These are phyloP conservation scores for Solanum clarkiae DNA, from an alignment of 257 asterid species.

Conservation along the genomic window DNA sequence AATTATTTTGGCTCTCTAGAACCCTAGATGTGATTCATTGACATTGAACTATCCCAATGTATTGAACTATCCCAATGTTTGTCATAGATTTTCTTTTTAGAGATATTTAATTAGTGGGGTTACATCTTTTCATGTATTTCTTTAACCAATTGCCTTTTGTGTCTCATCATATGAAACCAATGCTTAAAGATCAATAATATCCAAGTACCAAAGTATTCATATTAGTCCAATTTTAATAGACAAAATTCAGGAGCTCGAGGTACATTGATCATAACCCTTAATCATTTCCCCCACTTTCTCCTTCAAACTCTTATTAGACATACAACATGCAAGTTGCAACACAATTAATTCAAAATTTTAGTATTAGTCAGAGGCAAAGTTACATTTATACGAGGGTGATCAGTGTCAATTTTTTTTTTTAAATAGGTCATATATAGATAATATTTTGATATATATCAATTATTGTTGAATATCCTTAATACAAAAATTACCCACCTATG, in stretches of 20 bases:
- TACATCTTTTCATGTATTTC: neutral
- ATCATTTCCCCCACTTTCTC: constrained; percentile 41
- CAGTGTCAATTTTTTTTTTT: too few species aligned
- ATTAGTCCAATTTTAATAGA: neutral
- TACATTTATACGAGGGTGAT: too few species aligned
- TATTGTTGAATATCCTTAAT: too few species aligned
- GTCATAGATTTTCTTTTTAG: neutral
- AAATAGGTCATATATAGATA: too few species aligned
- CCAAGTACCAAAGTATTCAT: neutral
- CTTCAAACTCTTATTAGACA: neutral
- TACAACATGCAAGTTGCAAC: neutral
- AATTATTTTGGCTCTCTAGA: neutral
- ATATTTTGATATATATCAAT: too few species aligned
- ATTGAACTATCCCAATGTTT: neutral
- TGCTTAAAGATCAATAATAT: neutral
- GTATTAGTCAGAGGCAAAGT: too few species aligned
- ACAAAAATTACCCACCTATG: too few species aligned
- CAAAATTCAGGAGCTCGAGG: neutral
- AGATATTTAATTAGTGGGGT: neutral
- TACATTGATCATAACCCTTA: neutral
- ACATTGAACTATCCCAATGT: neutral
- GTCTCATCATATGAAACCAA: neutral
- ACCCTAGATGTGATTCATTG: neutral
- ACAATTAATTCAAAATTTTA: neutral
- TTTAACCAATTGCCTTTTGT: neutral